phyloP scores from a whole-genome alignment of 495 filamentous ascomycete species.

The Thozetella sp. region DNA sequence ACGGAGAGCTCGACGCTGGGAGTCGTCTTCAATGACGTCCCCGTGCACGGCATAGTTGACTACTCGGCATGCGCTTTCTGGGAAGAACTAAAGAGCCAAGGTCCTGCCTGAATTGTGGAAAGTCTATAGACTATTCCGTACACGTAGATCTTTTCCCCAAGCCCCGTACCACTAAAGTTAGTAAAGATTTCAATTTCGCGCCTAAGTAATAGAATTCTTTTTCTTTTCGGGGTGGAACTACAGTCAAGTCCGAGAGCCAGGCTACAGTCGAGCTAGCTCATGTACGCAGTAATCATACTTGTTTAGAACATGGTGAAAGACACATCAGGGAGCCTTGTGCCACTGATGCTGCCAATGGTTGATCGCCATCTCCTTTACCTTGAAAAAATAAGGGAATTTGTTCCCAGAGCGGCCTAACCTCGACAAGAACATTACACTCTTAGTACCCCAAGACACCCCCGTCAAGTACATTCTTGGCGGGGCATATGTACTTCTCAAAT shows the following conservation, averaged over 20 bases:
- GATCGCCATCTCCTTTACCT: background rate
- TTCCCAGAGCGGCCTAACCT: no score
- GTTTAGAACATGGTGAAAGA: background rate
- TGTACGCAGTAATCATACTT: background rate
- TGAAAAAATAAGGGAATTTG: background rate
- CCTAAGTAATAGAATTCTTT: no score
- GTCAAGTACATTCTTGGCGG: no score
- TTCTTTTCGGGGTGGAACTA: background rate
- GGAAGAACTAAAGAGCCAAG: constrained; percentile 18
- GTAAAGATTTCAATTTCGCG: background rate
- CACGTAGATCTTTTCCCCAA: background rate
- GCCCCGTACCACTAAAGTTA: background rate
- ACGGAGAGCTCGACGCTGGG: constrained; percentile 18
- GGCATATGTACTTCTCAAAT: no score
- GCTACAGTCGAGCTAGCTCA: background rate
- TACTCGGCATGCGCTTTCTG: constrained; percentile 33
- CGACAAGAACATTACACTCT: no score
- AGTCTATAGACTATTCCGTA: background rate
- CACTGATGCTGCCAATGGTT: background rate
- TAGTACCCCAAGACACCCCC: no score
- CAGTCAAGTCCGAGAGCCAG: background rate
- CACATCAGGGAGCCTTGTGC: background rate
- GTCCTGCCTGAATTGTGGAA: background rate
- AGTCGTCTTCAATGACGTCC: constrained; percentile 25
- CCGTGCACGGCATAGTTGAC: constrained; percentile 24